Base-by-base conservation (phyloP, 2,329 filamentous ascomycete genomes). In the Aspergillus sp. region DNA sequence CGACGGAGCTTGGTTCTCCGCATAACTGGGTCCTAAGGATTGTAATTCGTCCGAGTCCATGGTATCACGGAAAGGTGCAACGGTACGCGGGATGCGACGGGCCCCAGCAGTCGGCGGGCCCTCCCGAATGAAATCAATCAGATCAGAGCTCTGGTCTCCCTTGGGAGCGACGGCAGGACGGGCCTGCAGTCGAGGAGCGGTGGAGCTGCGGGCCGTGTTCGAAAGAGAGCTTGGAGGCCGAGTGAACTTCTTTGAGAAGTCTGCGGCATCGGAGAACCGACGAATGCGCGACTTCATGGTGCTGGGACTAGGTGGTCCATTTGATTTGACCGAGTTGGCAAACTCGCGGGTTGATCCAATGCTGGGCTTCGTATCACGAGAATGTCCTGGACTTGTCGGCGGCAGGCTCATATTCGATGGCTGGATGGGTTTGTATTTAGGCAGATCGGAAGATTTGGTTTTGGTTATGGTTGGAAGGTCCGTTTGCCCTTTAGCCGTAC, bases 51-150 rank as follows among this genome's bases (percentile, higher is more conserved):
- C 91, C 11, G 91, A 93, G 73, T 96, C 92, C 83, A 93, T 90
- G 0, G 92, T 94, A 39, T 84, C 88, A 56, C 91, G 85, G 80
- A 96, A 96, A 1, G 92, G 91, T 10, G 92, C 92, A 12, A 95
- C 88, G n/a, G 85, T 86, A 18, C 90, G 87, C 47, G 92, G 90
- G 62, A 96, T 95, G 24, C 91, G 87, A 59, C 87, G 90, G 63
- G 85, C 84, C 26, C 83, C 82, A 49, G 79, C 73, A 61, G 79
- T 83, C 0, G 90, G 89, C 3, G 92, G 92, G 0, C 93, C 94
- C 71, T 91, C 88, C 50, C 93, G 88, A 65, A 99, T 96, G 74
- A 99, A 98, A 72, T 98, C 93, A 65, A 97, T 96, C 59, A 99
- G 80, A 61, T 97, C 95, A 12, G 91, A 90, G 58, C 88, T 96